Evolutionary conservation across 2,329 filamentous ascomycete species (phyloP), one percentile per base, ranked within the genome.

Genomic region (Talaromyces marneffei): DNA sequence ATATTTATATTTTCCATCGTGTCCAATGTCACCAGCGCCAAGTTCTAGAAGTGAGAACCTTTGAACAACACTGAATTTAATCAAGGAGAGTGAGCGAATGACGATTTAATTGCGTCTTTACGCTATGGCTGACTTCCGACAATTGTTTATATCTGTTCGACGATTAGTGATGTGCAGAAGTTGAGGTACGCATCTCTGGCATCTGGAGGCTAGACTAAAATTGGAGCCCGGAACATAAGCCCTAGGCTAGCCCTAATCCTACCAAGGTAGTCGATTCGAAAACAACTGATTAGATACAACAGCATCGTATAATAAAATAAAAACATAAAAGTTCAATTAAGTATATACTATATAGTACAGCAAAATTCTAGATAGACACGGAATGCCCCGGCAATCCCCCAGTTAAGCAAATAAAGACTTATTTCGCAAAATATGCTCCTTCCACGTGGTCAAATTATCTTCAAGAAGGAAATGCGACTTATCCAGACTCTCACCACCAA

Each of bases 401-500:
- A 29, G 9, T 9, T 55, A 55, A 55, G 52, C 20, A 12, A 55
- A 40, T 8, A n/a, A 25, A 18, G 52, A 55, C 3, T 20, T 25
- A 4, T 40, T 14, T 14, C 35, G 33, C 20, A 55, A 6, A n/a
- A 57, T 57, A 25, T 57, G 40, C 25, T 57, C 39, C 29, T 57
- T 57, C 55, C 55, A 57, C 12, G 55, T 29, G 4, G 55, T 57
- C 39, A 48, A 10, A 10, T 31, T 18, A 35, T 57, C 55, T n/a
- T 57, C 40, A 23, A 57, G 39, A 23, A 57, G 20, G 5, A 10
- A 29, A 33, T 33, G 35, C 25, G 39, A 44, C 39, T 37, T n/a
- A 1, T 57, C 40, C 29, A 57, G 14, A 6, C 33, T n/a, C 40
- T 58, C 77, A 29, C 78, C 78, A n/a, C 76, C 77, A 65, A 76